Conservation (phyloP, 2,329 filamentous ascomycete species). For the Penicillium griseofulvum region DNA sequence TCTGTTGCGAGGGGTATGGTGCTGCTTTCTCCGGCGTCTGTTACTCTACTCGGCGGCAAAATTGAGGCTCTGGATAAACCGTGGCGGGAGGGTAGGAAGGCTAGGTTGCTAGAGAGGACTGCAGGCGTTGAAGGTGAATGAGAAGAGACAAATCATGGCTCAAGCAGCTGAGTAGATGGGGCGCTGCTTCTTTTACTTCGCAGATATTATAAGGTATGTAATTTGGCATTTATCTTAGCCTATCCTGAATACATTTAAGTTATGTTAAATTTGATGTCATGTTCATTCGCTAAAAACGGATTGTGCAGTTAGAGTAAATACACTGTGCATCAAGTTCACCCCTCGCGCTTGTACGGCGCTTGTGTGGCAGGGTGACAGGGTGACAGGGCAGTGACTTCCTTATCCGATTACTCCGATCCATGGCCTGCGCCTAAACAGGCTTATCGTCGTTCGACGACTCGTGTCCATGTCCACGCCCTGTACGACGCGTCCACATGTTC, state of each 20-base stretch:
- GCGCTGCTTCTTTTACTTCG: background rate
- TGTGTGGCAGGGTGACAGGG: background rate
- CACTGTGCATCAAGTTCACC: background rate
- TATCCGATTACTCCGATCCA: background rate
- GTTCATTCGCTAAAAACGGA: background rate
- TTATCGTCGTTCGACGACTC: background rate
- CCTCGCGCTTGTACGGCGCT: background rate
- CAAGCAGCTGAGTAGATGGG: background rate
- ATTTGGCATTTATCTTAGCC: background rate
- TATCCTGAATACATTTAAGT: background rate
- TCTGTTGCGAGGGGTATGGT: conserved; percentile 70
- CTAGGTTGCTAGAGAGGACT: conserved; percentile 62
- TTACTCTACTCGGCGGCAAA: conserved; percentile 79
- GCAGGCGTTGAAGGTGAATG: conserved; percentile 30
- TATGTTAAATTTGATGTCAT: background rate
- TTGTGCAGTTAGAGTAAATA: background rate
- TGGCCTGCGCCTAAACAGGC: background rate
- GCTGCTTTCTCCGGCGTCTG: conserved; percentile 69
- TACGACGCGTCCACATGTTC: background rate
- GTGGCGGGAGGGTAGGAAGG: conserved; percentile 72
- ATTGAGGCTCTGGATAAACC: conserved; percentile 75
- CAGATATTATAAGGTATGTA: background rate
- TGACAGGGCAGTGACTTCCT: conserved; percentile 16
- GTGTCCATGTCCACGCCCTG: too few relatives aligned
- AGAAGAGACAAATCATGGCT: background rate